Conservation (phyloP, 2,329 filamentous ascomycete genomes). For the Claviceps africana region DNA sequence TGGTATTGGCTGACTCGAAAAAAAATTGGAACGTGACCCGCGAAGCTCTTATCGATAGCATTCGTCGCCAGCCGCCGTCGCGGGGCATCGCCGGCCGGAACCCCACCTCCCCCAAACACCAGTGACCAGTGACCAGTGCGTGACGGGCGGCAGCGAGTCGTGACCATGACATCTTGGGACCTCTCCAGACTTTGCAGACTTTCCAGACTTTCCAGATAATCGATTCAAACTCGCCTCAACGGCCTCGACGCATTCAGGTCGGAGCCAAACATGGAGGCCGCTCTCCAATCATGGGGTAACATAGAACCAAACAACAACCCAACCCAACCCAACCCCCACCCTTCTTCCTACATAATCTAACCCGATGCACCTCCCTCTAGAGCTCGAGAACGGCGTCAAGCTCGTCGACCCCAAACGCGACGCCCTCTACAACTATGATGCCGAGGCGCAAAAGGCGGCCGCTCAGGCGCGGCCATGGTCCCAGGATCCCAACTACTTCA, state of each 20-base stretch:
- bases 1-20: too few species aligned
- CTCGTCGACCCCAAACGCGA: slow-evolving; percentile 79
- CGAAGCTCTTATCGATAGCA: neutral
- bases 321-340: too few species aligned
- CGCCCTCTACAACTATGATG: slow-evolving; percentile 77
- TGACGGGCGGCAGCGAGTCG: too few species aligned
- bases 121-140: neutral
- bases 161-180: too few species aligned
- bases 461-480: slow-evolving; percentile 59
- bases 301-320: neutral
- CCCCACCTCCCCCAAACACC: too few species aligned
- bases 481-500: slow-evolving; percentile 74
- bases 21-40: too few species aligned
- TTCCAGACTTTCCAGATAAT: too few species aligned
- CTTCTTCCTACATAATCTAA: neutral
- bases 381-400: slow-evolving; percentile 74
- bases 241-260: neutral
- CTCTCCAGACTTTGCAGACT: neutral
- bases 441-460: slow-evolving; percentile 51
- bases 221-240: neutral
- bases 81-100: neutral
- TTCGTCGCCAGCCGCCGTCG: neutral
- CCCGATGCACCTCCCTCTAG: slow-evolving; percentile 32
- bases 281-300: neutral
- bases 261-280: neutral